phyloP scores from a whole-genome alignment of 345 rosid genomes.

The Noccaea caerulescens region DNA sequence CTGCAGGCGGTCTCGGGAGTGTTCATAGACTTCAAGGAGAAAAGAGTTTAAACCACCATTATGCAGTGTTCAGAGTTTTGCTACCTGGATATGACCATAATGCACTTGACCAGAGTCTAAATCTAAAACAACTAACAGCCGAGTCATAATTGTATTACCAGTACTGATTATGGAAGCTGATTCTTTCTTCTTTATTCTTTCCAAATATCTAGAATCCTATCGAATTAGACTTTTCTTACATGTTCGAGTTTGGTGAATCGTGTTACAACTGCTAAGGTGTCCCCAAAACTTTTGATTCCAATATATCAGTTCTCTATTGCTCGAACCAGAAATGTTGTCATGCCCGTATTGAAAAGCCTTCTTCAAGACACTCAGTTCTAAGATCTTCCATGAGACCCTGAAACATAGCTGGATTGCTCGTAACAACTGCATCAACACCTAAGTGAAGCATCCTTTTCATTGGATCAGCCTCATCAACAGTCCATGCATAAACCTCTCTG shows the following conservation, averaged over 20 bases:
- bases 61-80: slow-evolving; percentile 82
- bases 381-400: slow-evolving; percentile 68
- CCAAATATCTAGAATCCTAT: background rate
- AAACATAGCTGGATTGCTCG: slow-evolving; percentile 70
- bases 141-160: slow-evolving; percentile 16
- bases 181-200: slow-evolving; percentile 1
- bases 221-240: background rate
- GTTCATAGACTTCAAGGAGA: slow-evolving; percentile 84
- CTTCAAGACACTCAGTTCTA: slow-evolving; percentile 73
- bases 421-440: slow-evolving; percentile 75
- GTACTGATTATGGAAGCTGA: slow-evolving; percentile 3
- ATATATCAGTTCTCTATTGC: background rate
- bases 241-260: slow-evolving; percentile 12
- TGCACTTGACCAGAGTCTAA: background rate
- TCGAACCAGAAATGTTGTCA: slow-evolving; percentile 21
- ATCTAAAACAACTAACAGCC: background rate
- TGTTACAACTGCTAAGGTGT: background rate
- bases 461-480: slow-evolving; percentile 77
- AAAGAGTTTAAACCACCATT: slow-evolving; percentile 91
- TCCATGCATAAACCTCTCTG: slow-evolving; percentile 83
- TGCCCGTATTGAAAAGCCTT: slow-evolving; percentile 57
- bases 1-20: slow-evolving; percentile 74
- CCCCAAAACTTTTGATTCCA: background rate
- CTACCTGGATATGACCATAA: slow-evolving; percentile 41
- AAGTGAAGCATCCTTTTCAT: slow-evolving; percentile 70